Conservation (phyloP, 345 rosid species). For the Pugionium cornutum region DNA sequence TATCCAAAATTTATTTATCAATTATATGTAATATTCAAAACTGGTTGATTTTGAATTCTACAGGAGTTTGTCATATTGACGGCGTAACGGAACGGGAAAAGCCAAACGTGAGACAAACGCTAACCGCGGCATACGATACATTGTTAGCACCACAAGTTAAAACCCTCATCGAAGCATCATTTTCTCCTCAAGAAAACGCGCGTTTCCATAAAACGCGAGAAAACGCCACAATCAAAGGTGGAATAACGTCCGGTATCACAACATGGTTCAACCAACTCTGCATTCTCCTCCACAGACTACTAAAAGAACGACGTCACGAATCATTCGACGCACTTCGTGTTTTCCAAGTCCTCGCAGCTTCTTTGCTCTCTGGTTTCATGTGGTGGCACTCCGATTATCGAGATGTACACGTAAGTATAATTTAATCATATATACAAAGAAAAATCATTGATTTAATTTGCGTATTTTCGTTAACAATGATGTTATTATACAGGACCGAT, state of each 20-base stretch:
- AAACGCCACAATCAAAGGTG: not conserved
- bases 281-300: constrained; percentile 75
- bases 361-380: constrained; percentile 72
- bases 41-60: not conserved
- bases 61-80: constrained; percentile 70
- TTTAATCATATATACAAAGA: not conserved
- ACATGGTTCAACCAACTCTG: constrained; percentile 74
- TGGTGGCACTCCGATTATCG: constrained; percentile 90
- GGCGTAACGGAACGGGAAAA: constrained; percentile 59
- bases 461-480: not conserved
- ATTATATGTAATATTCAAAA: too few relatives aligned
- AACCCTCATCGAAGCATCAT: constrained; percentile 50
- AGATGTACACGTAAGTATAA: constrained; percentile 46
- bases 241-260: constrained; percentile 30
- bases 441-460: too few relatives aligned
- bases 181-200: constrained; percentile 32
- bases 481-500: constrained; percentile 65
- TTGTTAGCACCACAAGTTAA: constrained; percentile 64
- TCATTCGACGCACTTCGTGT: constrained; percentile 68
- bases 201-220: constrained; percentile 31
- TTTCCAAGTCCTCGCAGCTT: constrained; percentile 75
- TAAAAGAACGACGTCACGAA: constrained; percentile 83
- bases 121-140: constrained; percentile 55
- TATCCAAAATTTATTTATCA: too few relatives aligned
- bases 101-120: constrained; percentile 63